These are phyloP conservation scores for Cenchrus fungigraminus DNA, from an alignment of 176 grass and related monocot genomes.

Conservation along the genomic window DNA sequence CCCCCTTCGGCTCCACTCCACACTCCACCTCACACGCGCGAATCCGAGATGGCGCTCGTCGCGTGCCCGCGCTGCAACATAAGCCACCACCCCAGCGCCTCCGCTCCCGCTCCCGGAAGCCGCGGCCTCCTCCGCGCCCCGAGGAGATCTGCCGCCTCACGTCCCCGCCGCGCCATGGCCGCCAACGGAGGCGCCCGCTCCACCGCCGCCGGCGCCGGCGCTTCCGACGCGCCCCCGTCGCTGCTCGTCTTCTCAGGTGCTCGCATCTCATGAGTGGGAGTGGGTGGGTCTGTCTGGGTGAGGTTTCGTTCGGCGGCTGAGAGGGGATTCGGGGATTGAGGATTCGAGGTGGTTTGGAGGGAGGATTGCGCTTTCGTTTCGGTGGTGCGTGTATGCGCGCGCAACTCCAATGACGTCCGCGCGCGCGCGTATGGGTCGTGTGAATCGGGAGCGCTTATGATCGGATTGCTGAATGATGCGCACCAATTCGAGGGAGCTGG, in stretches of 20 bases:
- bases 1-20: neutral
- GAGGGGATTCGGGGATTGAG: neutral
- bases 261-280: neutral
- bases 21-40: neutral
- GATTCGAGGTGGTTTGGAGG: neutral
- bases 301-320: neutral
- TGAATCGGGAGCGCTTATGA: neutral
- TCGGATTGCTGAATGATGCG: neutral
- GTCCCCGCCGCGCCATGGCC: constrained; percentile 41
- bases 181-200: neutral
- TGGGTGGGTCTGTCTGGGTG: neutral
- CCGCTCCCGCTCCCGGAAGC: constrained; percentile 5
- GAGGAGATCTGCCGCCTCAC: constrained; percentile 41
- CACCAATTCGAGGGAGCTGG: neutral
- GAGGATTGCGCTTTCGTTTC: neutral
- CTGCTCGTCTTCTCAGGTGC: constrained; percentile 92
- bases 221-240: constrained; percentile 53
- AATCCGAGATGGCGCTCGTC: constrained; percentile 43
- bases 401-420: too few species aligned
- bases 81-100: neutral
- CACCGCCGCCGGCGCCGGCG: neutral
- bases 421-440: neutral
- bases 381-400: neutral
- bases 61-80: constrained; percentile 32
- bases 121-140: constrained; percentile 13